Evolutionary conservation across 257 asterid genomes (phyloP).

Genomic region (Lantana camara): DNA sequence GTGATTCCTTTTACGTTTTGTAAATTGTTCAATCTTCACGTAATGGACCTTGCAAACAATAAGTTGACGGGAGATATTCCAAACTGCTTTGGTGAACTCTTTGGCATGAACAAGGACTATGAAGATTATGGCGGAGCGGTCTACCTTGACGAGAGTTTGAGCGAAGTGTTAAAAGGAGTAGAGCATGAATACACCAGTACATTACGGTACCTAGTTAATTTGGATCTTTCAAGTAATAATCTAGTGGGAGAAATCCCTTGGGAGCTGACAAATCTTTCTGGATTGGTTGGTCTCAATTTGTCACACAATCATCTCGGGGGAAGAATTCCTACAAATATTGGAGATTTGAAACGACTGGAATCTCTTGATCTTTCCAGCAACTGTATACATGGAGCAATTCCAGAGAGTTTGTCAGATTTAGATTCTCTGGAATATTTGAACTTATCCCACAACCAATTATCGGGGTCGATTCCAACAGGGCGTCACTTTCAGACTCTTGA

Average conservation of each 20-base stretch:
- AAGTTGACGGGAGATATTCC: constrained; percentile 15
- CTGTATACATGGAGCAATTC: no score
- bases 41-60: constrained; percentile 13
- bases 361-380: constrained; percentile 16
- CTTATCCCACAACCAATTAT: constrained; percentile 28
- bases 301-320: constrained; percentile 24
- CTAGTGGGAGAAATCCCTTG: constrained; percentile 10
- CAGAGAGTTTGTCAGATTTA: constrained; percentile 1
- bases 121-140: no score
- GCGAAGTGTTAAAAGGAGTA: not conserved
- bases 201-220: not conserved
- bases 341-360: constrained; percentile 26
- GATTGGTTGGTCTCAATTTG: not conserved
- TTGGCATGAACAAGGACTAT: not conserved
- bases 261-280: constrained; percentile 4
- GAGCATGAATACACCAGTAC: not conserved
- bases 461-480: constrained; percentile 28
- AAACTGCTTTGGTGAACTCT: constrained; percentile 7
- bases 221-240: constrained; percentile 16
- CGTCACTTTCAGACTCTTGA: constrained; percentile 14
- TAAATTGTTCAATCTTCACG: not conserved
- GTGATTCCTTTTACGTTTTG: not conserved
- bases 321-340: constrained; percentile 20
- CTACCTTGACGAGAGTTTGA: no score
- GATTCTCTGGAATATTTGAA: constrained; percentile 25